Evolutionary conservation across 2,329 filamentous ascomycete genomes (phyloP).

Genomic region (Ciborinia camelliae): DNA sequence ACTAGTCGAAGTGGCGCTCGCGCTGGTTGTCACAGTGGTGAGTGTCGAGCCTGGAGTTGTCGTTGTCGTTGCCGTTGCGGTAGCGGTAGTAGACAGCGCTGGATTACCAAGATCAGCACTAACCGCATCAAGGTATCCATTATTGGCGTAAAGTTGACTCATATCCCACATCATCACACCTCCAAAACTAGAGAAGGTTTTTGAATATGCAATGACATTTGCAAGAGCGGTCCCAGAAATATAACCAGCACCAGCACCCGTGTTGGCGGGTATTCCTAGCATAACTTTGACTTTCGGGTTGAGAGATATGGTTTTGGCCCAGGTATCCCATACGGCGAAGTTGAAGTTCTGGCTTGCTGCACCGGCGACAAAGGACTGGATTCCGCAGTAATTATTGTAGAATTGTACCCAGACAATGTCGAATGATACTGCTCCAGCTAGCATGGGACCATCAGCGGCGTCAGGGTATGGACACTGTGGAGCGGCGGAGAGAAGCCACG

Average conservation of each 20-base stretch:
- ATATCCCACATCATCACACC: slow-evolving; percentile 70
- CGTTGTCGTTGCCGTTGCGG: slow-evolving; percentile 24
- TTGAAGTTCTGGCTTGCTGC: slow-evolving; percentile 53
- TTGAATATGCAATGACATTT: slow-evolving; percentile 51
- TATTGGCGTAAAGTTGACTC: slow-evolving; percentile 57
- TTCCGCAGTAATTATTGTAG: slow-evolving; percentile 55
- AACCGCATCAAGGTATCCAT: slow-evolving; percentile 47
- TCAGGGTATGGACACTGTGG: slow-evolving; percentile 69
- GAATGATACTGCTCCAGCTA: slow-evolving; percentile 49
- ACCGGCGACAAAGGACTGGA: slow-evolving; percentile 49
- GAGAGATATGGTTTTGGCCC: slow-evolving; percentile 55
- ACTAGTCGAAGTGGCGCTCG: slow-evolving; percentile 16
- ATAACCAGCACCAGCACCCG: slow-evolving; percentile 53
- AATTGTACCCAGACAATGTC: slow-evolving; percentile 44
- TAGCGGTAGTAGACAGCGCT: too few relatives aligned
- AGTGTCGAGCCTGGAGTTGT: slow-evolving; percentile 25
- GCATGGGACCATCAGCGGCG: slow-evolving; percentile 53
- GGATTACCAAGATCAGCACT: slow-evolving; percentile 19
- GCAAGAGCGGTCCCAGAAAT: slow-evolving; percentile 45
- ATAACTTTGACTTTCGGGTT: slow-evolving; percentile 61
- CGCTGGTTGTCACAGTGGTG: slow-evolving; percentile 28
- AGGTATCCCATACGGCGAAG: slow-evolving; percentile 61
- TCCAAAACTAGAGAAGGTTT: slow-evolving; percentile 57
- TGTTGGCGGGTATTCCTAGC: slow-evolving; percentile 54
- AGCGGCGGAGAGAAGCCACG: slow-evolving; percentile 60